Base-by-base conservation (phyloP, 148 eudicot genomes). In the Nepenthes mirabilis region DNA sequence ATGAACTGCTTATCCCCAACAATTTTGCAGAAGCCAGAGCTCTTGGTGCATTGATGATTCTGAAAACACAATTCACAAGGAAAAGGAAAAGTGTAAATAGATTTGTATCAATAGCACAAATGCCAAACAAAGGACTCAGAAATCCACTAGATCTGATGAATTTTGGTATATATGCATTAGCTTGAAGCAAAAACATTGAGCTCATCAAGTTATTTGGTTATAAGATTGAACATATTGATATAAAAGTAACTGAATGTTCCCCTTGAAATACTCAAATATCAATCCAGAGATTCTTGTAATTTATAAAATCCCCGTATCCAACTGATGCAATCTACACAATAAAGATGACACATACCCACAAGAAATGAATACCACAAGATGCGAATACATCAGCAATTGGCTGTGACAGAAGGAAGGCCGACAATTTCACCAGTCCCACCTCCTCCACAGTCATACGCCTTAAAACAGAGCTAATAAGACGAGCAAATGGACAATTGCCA, bases 1-100 rank as follows among this genome's bases (percentile, higher is more conserved):
- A 80, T 66, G 60, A 52, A 62, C 75, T 75, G 71, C 64, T 61
- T 74, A 51, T 65, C 70, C 62, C 77, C 85, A 12, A 36, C 73
- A 47, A 86, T 70, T 64, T 66, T 69, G 80, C 95, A 82, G 14
- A 70, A 32, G n/a, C 90, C 88, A 45, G 73, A 59, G 2, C 60
- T 71, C 47, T 34, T 47, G 55, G 13, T 43, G 56, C 14, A 37
- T 14, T 35, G 47, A 63, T 55, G 68, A 65, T 68, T 74, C 97
- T 49, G 52, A 40, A 40, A 40, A 40, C 45, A 40, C 4, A 40
- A 8, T 23, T 23, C 23, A 23, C 23, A 40, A 40, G 45, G 8
- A 40, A 40, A 40, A 8, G 45, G 45, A 4, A 40, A 40, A 40
- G 8, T 40, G 45, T 40, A 4, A 40, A 40, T 8, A 40, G 45